Evolutionary conservation across 805 yeast genomes (phyloP).

Genomic region (Maudiozyma pseudohumilis): DNA sequence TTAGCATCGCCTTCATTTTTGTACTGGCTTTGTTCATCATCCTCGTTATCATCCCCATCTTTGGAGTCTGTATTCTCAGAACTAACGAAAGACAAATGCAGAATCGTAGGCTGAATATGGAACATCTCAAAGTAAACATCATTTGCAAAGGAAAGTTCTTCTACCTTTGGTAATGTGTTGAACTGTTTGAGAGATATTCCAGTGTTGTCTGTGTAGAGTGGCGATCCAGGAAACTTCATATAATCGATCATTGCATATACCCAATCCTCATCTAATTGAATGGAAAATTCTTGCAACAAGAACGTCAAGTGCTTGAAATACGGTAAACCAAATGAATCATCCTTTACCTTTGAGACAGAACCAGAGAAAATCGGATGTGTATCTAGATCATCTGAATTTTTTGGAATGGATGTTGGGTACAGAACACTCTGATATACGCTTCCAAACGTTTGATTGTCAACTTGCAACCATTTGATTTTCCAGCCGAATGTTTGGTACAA

Average conservation of each 20-base stretch:
- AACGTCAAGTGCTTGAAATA: constrained; percentile 88
- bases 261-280: constrained; percentile 92
- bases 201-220: constrained; percentile 40
- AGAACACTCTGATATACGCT: constrained; percentile 79
- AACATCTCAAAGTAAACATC: constrained; percentile 89
- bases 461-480: constrained; percentile 88
- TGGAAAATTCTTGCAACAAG: constrained; percentile 78
- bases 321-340: constrained; percentile 80
- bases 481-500: constrained; percentile 68
- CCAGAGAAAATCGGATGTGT: constrained; percentile 87
- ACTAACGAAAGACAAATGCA: constrained; percentile 83
- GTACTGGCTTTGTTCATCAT: not conserved
- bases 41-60: not conserved
- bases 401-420: constrained; percentile 85
- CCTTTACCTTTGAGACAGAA: constrained; percentile 73
- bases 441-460: constrained; percentile 86
- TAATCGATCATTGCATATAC: constrained; percentile 73
- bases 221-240: constrained; percentile 69
- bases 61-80: constrained; percentile 40
- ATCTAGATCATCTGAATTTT: constrained; percentile 70
- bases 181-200: constrained; percentile 27
- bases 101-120: constrained; percentile 83
- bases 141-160: constrained; percentile 40
- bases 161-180: constrained; percentile 62
- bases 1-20: constrained; percentile 3